Evolutionary conservation across 2,329 filamentous ascomycete genomes (phyloP).

Genomic region (Raffaelea albimanens): DNA sequence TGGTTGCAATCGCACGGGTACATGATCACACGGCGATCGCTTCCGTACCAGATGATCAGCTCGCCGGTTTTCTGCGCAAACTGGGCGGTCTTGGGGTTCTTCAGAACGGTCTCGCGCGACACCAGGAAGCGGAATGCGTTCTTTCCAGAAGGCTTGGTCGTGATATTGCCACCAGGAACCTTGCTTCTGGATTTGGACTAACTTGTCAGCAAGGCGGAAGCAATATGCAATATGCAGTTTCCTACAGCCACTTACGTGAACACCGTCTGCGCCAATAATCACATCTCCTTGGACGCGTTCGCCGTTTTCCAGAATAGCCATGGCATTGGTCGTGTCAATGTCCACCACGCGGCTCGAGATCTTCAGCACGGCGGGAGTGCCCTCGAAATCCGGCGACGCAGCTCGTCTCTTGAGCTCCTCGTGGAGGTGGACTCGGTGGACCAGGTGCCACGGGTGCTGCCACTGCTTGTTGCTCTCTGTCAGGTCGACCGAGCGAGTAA

Average conservation of each 20-base stretch:
- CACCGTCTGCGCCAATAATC: slow-evolving; percentile 44
- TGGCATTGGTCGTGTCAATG: slow-evolving; percentile 28
- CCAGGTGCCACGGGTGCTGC: slow-evolving; percentile 42
- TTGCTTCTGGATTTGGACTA: slow-evolving; percentile 19
- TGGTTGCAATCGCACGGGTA: slow-evolving; percentile 36
- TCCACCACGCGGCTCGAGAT: slow-evolving; percentile 31
- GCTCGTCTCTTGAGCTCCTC: slow-evolving; percentile 38
- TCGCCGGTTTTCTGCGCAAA: slow-evolving; percentile 20
- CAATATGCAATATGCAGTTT: too few relatives aligned
- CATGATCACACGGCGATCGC: slow-evolving; percentile 33
- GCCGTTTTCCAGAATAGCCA: slow-evolving; percentile 33
- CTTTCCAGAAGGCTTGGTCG: slow-evolving; percentile 31
- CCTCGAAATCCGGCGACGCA: slow-evolving; percentile 22
- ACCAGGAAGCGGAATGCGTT: slow-evolving; percentile 50
- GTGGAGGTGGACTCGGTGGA: slow-evolving; percentile 44
- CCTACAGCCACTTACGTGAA: slow-evolving; percentile 27
- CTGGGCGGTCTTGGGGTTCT: slow-evolving; percentile 23
- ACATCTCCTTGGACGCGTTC: slow-evolving; percentile 33
- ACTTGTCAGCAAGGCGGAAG: not conserved
- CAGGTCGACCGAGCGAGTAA: slow-evolving; percentile 20
- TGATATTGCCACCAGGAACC: slow-evolving; percentile 12
- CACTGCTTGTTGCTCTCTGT: slow-evolving; percentile 29
- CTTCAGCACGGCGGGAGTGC: slow-evolving; percentile 24
- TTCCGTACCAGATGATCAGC: slow-evolving; percentile 29
- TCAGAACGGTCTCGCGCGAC: slow-evolving; percentile 21